Percentiles rank a stretch among this genome's conserved stretches.
These are phyloP conservation scores for Inonotus obliquus DNA, from an alignment of 1,284 basidiomycete genomes.

Conservation along the genomic window DNA sequence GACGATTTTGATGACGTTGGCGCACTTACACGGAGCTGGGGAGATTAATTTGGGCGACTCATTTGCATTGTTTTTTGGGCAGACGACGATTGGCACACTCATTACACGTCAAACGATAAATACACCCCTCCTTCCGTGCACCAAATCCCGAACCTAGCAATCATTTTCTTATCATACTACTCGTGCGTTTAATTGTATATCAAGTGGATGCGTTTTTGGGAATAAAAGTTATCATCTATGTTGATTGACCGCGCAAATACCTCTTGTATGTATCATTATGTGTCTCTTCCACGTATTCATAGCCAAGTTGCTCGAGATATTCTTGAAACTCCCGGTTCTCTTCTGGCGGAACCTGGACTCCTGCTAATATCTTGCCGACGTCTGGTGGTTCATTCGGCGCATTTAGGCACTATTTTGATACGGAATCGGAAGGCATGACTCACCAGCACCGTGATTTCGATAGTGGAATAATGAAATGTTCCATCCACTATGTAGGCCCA, in stretches of 20 bases:
- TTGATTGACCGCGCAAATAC: slow-evolving; percentile 47
- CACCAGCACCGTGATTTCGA: slow-evolving; percentile 93
- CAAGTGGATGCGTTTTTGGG: not conserved
- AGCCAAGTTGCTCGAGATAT: slow-evolving; percentile 79
- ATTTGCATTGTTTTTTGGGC: not conserved
- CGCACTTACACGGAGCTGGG: slow-evolving; percentile 17
- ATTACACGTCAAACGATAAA: too few relatives aligned
- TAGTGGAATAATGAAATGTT: slow-evolving; percentile 98
- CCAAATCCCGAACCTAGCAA: not conserved
- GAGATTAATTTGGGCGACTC: slow-evolving; percentile 7
- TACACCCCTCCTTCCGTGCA: too few relatives aligned
- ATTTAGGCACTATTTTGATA: slow-evolving; percentile 5
- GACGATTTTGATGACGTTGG: slow-evolving; percentile 17
- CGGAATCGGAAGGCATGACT: slow-evolving; percentile 26
- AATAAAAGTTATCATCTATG: not conserved
- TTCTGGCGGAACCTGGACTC: slow-evolving; percentile 82
- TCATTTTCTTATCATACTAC: not conserved
- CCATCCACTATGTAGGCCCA: slow-evolving; percentile 81
- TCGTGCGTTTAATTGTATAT: not conserved
- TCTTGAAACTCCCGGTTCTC: slow-evolving; percentile 65
- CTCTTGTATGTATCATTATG: slow-evolving; percentile 82
- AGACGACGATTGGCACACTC: not conserved
- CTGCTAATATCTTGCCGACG: slow-evolving; percentile 87
- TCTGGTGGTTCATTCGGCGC: slow-evolving; percentile 36
- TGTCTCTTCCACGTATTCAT: slow-evolving; percentile 92